Evolutionary conservation across 495 filamentous ascomycete genomes (phyloP).

Genomic region (Geopyxis carbonaria): DNA sequence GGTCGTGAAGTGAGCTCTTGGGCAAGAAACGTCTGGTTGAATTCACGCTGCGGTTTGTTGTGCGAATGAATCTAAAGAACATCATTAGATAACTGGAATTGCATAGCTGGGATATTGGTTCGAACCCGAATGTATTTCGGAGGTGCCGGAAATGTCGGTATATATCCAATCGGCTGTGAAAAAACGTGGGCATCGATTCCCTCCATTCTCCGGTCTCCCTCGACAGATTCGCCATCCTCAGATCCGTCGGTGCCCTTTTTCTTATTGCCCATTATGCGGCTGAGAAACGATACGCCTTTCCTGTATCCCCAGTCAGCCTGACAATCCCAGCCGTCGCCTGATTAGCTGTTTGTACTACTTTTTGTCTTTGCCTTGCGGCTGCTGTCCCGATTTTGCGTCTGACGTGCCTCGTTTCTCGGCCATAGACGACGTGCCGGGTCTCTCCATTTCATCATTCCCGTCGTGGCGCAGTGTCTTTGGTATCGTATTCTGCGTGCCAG

Average conservation of each 20-base stretch:
- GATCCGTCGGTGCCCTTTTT: slow-evolving; percentile 34
- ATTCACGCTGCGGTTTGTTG: slow-evolving; percentile 68
- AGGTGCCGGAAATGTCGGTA: slow-evolving; percentile 74
- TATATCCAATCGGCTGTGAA: slow-evolving; percentile 67
- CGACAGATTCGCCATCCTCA: slow-evolving; percentile 53
- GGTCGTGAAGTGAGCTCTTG: slow-evolving; percentile 47
- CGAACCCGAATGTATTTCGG: slow-evolving; percentile 60
- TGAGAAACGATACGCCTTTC: slow-evolving; percentile 82
- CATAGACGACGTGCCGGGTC: background rate
- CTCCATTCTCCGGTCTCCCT: slow-evolving; percentile 52
- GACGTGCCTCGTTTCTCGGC: slow-evolving; percentile 22
- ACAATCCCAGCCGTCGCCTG: slow-evolving; percentile 23
- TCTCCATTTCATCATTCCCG: slow-evolving; percentile 27
- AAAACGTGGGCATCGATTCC: slow-evolving; percentile 71
- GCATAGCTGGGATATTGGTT: background rate
- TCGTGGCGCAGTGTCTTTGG: slow-evolving; percentile 46
- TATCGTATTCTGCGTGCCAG: slow-evolving; percentile 56
- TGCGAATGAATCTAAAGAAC: slow-evolving; percentile 44
- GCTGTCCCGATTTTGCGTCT: slow-evolving; percentile 22
- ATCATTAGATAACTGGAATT: slow-evolving; percentile 2
- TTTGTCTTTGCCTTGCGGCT: slow-evolving; percentile 29
- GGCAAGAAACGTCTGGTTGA: slow-evolving; percentile 74
- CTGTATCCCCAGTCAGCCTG: slow-evolving; percentile 31
- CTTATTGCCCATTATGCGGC: slow-evolving; percentile 67
- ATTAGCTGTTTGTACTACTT: slow-evolving; percentile 26